Base-by-base conservation (phyloP, 1,284 basidiomycete species). In the Ganoderma boninense region DNA sequence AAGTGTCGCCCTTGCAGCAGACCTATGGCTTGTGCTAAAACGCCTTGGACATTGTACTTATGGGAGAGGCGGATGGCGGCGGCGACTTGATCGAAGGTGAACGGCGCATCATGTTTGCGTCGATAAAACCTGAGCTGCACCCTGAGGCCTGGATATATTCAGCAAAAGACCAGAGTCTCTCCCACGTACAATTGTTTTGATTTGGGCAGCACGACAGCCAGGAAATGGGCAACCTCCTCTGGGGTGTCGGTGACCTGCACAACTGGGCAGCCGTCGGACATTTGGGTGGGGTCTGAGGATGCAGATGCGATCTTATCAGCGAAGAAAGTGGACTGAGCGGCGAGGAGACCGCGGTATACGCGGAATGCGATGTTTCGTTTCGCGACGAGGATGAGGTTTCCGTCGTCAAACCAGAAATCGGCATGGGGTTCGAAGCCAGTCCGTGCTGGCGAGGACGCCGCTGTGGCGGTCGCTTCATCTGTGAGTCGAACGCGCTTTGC, bases 261-360 rank as follows among this genome's bases (percentile, higher is more conserved):
- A 8, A 74, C 46, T 2, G 68, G 66, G 56, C 73, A 75, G 13
- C 69, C 72, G 2, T 75, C 70, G 18, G 73, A 20, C 2, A 13
- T 13, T 20, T 63, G 52, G 46, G 65, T 57, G 18, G 67, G 56
- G 3, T 42, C 13, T 2, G 16, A n/a, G 8, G 35, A 20, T 14
- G 59, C 59, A 60, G 35, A 20, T 16, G 75, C 42, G 46, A 77
- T 73, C 54, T 75, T 61, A 40, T 73, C 73, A 0, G 59, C 46
- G 23, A 77, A 74, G 6, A 75, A 64, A 1, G 49, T 13, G 2
- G 75, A 77, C 4, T 74, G 69, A 2, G 43, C n/a, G n/a, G n/a
- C n/a, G n/a, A n/a, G n/a, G n/a, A n/a, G n/a, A n/a, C n/a, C n/a
- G n/a, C n/a, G n/a, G 44, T 72, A 70, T 7, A 77, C 66, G 14